Evolutionary conservation across 768 basidiomycete genomes (phyloP), one percentile per base, ranked within the genome.

Genomic region (Collybiopsis confluens): DNA sequence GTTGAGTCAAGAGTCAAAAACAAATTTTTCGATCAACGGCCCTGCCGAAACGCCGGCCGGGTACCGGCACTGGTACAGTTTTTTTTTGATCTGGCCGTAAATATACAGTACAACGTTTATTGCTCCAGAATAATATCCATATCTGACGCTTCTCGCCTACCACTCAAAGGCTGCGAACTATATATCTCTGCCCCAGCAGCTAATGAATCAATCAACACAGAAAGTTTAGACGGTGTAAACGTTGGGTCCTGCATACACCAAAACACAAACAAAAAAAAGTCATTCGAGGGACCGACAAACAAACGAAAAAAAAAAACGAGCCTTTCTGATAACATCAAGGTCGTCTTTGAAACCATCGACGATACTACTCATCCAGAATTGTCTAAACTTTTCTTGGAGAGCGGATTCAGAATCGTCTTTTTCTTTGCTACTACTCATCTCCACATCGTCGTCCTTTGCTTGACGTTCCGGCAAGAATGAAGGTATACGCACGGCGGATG

Each of bases 291-390:
- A 15, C 18, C 38, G n/a, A 38, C 2, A 38, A 9, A 28, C 16
- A 10, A 4, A 23, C 3, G 44, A 38, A 16, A 16, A 18, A 28
- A 30, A 7, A 10, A 48, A 35, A 67, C 77, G 36, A 49, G 88
- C 91, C 77, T 91, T 89, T 28, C 86, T 82, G 61, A 93, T 85
- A 61, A 84, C 78, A 61, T 91, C 89, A n/a, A 93, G 72, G 65
- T 93, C 92, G 43, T 88, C 85, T 57, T 80, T 81, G 69, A 93
- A 94, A 10, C 82, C 90, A 64, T 92, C 88, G 1, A 84, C 88
- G 6, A 92, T 78, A 0, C 86, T 82, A 2, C 81, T 70, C 90
- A 93, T 91, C 91, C 91, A 93, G 62, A 93, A 92, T 65, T 85
- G 85, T 52, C 85, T 73, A 65, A 93, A 93, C 41, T 75, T 80